Percentiles rank a stretch among this genome's conserved stretches.
Conservation (phyloP, 768 basidiomycete species). For the Cyathus striatus region DNA sequence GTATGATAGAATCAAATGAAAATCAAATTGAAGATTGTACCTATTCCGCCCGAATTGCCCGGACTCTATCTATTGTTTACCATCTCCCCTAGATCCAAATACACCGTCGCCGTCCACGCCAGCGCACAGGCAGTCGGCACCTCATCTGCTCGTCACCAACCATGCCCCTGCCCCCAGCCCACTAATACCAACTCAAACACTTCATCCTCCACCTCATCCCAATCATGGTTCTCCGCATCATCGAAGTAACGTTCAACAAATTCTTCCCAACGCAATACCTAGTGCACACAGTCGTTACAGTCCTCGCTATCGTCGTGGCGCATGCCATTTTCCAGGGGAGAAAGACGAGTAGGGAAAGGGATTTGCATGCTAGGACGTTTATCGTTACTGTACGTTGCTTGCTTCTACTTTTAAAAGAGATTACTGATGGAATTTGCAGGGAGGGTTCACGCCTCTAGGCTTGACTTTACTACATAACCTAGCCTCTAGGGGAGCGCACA, state of each 20-base stretch:
- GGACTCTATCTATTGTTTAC: not conserved
- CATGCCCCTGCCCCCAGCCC: too few species aligned
- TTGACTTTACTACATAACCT: constrained; percentile 61
- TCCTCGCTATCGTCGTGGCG: constrained; percentile 41
- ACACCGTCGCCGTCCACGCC: not conserved
- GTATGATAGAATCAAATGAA: too few species aligned
- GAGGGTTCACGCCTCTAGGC: constrained; percentile 71
- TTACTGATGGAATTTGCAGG: constrained; percentile 33
- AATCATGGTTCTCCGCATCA: constrained; percentile 22
- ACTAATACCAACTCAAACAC: too few species aligned
- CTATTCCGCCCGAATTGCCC: not conserved
- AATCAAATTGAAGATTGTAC: too few species aligned
- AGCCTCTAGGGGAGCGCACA: constrained; percentile 71
- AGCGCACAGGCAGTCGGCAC: not conserved
- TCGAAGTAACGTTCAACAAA: constrained; percentile 19
- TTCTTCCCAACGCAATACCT: constrained; percentile 57
- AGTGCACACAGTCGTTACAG: constrained; percentile 40
- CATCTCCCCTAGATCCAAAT: not conserved
- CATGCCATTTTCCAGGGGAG: constrained; percentile 65
- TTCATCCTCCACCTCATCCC: not conserved
- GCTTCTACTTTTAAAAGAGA: not conserved
- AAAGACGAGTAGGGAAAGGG: constrained; percentile 66
- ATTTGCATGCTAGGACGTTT: constrained; percentile 67
- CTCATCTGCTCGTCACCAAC: too few species aligned
- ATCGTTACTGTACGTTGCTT: constrained; percentile 57